A percentile compares a stretch with the other conserved stretches of the same genome.
phyloP scores from a whole-genome alignment of 1,284 basidiomycete genomes.

The Pholiota adiposa region DNA sequence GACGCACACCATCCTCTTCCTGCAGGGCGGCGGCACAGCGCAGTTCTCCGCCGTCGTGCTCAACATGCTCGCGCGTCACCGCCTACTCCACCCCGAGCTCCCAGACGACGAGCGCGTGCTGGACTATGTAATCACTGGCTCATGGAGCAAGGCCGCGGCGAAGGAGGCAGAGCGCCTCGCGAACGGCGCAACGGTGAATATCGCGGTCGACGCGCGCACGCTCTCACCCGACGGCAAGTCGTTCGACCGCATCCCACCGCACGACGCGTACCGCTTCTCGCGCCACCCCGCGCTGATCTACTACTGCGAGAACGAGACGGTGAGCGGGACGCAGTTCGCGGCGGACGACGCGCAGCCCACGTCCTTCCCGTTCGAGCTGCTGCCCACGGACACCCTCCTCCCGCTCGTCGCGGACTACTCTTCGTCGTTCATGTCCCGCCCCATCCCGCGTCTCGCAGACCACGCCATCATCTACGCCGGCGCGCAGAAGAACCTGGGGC shows the following conservation, averaged over 20 bases:
- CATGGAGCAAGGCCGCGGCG: slow-evolving; percentile 88
- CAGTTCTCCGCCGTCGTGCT: slow-evolving; percentile 91
- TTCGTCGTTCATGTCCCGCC: slow-evolving; percentile 96
- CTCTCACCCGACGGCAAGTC: slow-evolving; percentile 68
- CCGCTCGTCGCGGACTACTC: slow-evolving; percentile 97
- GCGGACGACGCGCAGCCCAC: slow-evolving; percentile 51
- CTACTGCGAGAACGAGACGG: slow-evolving; percentile 99
- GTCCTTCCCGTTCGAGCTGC: slow-evolving; percentile 86
- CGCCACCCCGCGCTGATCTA: slow-evolving; percentile 87
- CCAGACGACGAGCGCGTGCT: slow-evolving; percentile 58
- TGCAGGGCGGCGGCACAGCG: slow-evolving; percentile 88
- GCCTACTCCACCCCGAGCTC: slow-evolving; percentile 65
- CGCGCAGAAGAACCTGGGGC: slow-evolving; percentile 99
- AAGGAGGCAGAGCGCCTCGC: slow-evolving; percentile 77
- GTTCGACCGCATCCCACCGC: slow-evolving; percentile 83
- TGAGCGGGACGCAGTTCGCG: slow-evolving; percentile 94
- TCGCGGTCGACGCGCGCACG: slow-evolving; percentile 70
- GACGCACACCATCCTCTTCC: slow-evolving; percentile 88
- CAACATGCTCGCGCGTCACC: slow-evolving; percentile 85
- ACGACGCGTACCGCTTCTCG: slow-evolving; percentile 80
- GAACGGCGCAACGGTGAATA: slow-evolving; percentile 56
- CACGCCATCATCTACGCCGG: slow-evolving; percentile 97
- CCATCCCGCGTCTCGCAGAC: slow-evolving; percentile 85
- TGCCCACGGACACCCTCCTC: slow-evolving; percentile 65
- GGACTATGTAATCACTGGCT: slow-evolving; percentile 92